A percentile compares a stretch with the other conserved stretches of the same genome.
phyloP scores from a whole-genome alignment of 2,329 filamentous ascomycete genomes.

The Apiospora sp. region DNA sequence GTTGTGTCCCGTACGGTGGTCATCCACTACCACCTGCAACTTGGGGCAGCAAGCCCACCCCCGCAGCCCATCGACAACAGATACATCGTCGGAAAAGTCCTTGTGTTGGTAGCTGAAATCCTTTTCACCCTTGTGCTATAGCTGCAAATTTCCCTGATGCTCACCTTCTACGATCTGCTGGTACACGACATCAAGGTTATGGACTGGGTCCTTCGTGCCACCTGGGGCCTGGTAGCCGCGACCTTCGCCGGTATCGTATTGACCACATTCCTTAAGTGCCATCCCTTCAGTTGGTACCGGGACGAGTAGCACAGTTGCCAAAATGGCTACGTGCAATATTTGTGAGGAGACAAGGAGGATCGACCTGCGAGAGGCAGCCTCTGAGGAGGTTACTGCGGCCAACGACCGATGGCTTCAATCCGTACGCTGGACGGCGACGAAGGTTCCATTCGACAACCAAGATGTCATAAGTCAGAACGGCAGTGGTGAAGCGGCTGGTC shows the following conservation, averaged over 20 bases:
- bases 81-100: constrained; percentile 33
- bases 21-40: not conserved
- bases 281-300: constrained; percentile 46
- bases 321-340: constrained; percentile 41
- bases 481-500: too few relatives aligned
- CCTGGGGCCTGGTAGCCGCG: constrained; percentile 37
- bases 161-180: constrained; percentile 41
- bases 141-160: constrained; percentile 40
- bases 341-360: too few relatives aligned
- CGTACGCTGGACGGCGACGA: too few relatives aligned
- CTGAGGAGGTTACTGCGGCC: too few relatives aligned
- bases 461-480: too few relatives aligned
- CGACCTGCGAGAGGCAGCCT: too few relatives aligned
- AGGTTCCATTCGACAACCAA: too few relatives aligned
- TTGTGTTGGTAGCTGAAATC: constrained; percentile 36
- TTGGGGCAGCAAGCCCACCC: not conserved
- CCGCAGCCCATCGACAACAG: not conserved
- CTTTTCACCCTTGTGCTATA: constrained; percentile 38
- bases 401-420: too few relatives aligned
- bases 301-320: constrained; percentile 43
- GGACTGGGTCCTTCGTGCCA: constrained; percentile 35
- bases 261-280: constrained; percentile 47
- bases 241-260: constrained; percentile 44
- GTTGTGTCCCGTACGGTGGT: not conserved
- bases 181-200: constrained; percentile 38